A percentile compares a stretch with the other conserved stretches of the same genome.
These are phyloP conservation scores for Ciborinia camelliae DNA, from an alignment of 2,329 filamentous ascomycete genomes.

Conservation along the genomic window DNA sequence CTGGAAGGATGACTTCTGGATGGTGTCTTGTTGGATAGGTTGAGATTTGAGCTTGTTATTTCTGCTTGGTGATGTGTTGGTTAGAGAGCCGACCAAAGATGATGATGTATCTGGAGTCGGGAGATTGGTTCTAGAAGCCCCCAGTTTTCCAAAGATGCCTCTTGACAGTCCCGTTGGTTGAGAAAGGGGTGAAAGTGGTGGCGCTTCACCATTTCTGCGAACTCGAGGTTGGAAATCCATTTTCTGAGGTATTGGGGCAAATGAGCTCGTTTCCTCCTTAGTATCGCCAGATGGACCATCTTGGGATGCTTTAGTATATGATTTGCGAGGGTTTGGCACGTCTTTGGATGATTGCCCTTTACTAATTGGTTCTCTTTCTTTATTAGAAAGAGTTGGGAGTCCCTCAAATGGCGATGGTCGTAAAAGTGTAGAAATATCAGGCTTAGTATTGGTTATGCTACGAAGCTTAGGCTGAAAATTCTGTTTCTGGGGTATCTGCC, in stretches of 20 bases:
- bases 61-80: conserved; percentile 25
- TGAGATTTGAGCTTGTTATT: conserved; percentile 24
- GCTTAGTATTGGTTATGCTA: conserved; percentile 20
- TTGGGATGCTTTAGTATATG: neutral
- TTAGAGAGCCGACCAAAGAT: conserved; percentile 22
- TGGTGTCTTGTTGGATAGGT: neutral
- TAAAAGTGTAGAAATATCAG: conserved; percentile 34
- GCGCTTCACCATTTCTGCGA: conserved; percentile 17
- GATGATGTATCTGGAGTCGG: conserved; percentile 21
- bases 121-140: neutral
- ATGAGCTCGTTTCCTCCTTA: conserved; percentile 17
- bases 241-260: conserved; percentile 34
- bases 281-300: neutral
- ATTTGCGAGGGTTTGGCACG: neutral
- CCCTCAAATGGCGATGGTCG: conserved; percentile 30
- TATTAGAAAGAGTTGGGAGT: conserved; percentile 26
- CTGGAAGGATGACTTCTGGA: neutral
- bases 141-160: conserved; percentile 16
- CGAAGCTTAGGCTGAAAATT: conserved; percentile 35
- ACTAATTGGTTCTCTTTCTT: neutral
- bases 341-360: neutral
- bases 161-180: conserved; percentile 14
- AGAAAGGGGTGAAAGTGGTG: conserved; percentile 22
- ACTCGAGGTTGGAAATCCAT: conserved; percentile 32
- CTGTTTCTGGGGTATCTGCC: conserved; percentile 35